Evolutionary conservation across 2,329 filamentous ascomycete species (phyloP).

Genomic region (Microdochium trichocladiopsis): DNA sequence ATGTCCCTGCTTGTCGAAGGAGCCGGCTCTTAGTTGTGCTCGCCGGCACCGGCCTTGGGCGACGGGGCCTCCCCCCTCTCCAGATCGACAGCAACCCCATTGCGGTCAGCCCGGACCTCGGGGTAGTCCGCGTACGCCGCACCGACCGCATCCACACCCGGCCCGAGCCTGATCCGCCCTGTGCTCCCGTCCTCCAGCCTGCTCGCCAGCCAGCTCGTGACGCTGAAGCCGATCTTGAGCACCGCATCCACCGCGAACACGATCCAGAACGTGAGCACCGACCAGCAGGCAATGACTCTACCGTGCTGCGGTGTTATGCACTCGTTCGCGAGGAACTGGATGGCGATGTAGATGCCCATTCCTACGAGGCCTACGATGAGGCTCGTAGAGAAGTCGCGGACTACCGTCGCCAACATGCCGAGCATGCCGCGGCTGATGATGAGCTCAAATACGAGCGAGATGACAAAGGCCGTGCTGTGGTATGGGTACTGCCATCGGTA

Average conservation of each 20-base stretch:
- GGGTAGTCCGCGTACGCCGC: neutral
- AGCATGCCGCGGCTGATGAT: neutral
- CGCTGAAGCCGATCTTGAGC: neutral
- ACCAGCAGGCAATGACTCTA: neutral
- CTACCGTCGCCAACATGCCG: neutral
- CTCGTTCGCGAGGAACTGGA: neutral
- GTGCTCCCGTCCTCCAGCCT: neutral
- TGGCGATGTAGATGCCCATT: neutral
- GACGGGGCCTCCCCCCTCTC: neutral
- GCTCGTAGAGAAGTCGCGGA: neutral
- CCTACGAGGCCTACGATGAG: neutral
- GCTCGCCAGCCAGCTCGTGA: neutral
- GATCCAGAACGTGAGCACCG: neutral
- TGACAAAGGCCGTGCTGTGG: neutral
- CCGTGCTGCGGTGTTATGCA: neutral
- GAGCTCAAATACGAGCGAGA: neutral
- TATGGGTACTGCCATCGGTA: neutral
- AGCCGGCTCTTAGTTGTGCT: neutral
- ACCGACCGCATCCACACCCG: neutral
- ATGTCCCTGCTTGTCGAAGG: neutral
- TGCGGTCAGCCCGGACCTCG: neutral
- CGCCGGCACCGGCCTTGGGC: neutral
- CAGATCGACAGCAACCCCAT: neutral
- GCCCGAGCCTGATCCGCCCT: neutral
- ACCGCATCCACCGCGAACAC: neutral